Percentiles rank a stretch among this genome's conserved stretches.
phyloP scores from a whole-genome alignment of 176 grass and related monocot genomes.

The Puya raimondii region DNA sequence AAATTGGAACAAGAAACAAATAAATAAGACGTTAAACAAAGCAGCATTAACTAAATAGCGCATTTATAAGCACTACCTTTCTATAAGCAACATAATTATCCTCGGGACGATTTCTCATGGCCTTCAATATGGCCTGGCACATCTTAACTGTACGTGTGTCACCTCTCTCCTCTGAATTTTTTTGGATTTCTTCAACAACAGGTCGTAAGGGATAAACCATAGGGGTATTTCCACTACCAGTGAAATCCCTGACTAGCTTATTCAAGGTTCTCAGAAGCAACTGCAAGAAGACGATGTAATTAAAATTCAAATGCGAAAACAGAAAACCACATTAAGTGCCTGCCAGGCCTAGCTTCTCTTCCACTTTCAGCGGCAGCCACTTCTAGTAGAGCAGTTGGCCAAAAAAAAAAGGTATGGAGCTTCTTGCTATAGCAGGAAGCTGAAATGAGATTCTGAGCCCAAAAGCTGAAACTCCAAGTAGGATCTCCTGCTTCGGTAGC shows the following conservation, averaged over 20 bases:
- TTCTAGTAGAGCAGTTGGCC: too few species aligned
- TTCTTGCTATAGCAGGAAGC: too few species aligned
- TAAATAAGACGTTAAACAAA: constrained; percentile 12
- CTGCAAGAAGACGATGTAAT: constrained; percentile 36
- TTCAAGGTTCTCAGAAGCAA: constrained; percentile 81
- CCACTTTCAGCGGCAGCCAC: too few species aligned
- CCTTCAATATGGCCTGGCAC: constrained; percentile 64
- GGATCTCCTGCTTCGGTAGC: too few species aligned
- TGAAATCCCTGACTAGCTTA: constrained; percentile 82
- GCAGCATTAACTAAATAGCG: background rate
- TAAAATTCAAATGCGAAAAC: constrained; percentile 22
- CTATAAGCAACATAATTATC: constrained; percentile 93
- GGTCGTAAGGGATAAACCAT: constrained; percentile 82
- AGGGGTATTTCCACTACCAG: constrained; percentile 78
- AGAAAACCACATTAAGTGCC: background rate
- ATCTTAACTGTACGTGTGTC: constrained; percentile 50
- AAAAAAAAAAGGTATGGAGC: too few species aligned
- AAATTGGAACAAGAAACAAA: constrained; percentile 11
- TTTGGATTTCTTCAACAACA: constrained; percentile 84
- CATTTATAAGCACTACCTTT: constrained; percentile 44
- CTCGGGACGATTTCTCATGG: constrained; percentile 62
- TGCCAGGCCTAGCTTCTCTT: too few species aligned
- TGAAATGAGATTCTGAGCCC: too few species aligned
- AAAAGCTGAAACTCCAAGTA: too few species aligned
- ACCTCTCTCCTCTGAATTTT: constrained; percentile 51